phyloP scores from a whole-genome alignment of 257 asterid genomes.

The Nicotiana knightiana region DNA sequence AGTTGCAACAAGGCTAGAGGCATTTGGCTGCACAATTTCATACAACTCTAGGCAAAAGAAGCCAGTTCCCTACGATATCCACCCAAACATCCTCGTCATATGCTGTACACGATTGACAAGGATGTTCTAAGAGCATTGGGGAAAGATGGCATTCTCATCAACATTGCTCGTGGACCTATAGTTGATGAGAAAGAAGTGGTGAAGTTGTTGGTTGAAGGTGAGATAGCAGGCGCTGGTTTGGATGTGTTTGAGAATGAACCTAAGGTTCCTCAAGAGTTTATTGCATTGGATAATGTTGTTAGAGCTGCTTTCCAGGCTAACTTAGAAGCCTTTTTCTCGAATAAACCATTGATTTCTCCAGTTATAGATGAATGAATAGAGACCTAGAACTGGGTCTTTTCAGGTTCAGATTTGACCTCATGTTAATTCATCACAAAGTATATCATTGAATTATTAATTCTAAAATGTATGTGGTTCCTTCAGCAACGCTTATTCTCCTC shows the following conservation, averaged over 20 bases:
- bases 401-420: neutral
- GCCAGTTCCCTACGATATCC: constrained; percentile 9
- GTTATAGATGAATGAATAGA: neutral
- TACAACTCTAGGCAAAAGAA: constrained; percentile 36
- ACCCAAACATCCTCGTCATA: constrained; percentile 20
- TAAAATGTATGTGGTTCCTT: neutral
- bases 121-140: constrained; percentile 31
- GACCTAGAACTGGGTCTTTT: neutral
- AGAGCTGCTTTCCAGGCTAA: constrained; percentile 35
- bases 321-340: constrained; percentile 50
- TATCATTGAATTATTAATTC: neutral
- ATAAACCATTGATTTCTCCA: constrained; percentile 43
- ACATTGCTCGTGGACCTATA: constrained; percentile 32
- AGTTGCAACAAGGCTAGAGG: constrained; percentile 26
- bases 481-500: neutral
- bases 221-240: constrained; percentile 54
- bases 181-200: constrained; percentile 50
- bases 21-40: constrained; percentile 35
- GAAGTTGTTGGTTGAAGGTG: constrained; percentile 34
- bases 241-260: constrained; percentile 70
- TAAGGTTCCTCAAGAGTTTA: constrained; percentile 32
- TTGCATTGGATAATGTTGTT: constrained; percentile 20
- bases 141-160: constrained; percentile 26
- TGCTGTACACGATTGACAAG: constrained; percentile 27
- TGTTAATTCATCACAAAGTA: neutral